A percentile compares a stretch with the other conserved stretches of the same genome.
Evolutionary conservation across 2,329 filamentous ascomycete genomes (phyloP).

Genomic region (Trichoderma brevicompactum): DNA sequence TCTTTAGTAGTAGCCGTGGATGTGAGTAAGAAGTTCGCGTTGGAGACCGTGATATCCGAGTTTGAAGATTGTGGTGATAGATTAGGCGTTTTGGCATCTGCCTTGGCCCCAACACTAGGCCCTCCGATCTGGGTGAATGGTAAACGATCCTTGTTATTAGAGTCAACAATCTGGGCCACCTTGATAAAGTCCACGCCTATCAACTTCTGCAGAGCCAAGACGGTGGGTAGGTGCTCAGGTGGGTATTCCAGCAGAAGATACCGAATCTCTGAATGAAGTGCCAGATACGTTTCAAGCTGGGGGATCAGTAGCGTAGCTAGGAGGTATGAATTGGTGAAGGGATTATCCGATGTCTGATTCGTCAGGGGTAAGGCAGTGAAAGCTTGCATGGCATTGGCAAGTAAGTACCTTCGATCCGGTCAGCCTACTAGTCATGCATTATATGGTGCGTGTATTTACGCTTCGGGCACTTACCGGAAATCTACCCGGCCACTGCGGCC

Average conservation of each 20-base stretch:
- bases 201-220: constrained; percentile 61
- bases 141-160: constrained; percentile 44
- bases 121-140: constrained; percentile 49
- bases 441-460: neutral
- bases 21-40: constrained; percentile 61
- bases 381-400: constrained; percentile 63
- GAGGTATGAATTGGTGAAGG: constrained; percentile 57
- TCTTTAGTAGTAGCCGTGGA: constrained; percentile 59
- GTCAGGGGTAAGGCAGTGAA: constrained; percentile 56
- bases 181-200: constrained; percentile 61
- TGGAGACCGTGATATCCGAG: constrained; percentile 48
- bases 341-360: constrained; percentile 57
- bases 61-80: constrained; percentile 36
- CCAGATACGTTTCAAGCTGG: constrained; percentile 64
- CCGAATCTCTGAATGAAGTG: constrained; percentile 55
- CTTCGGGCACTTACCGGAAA: constrained; percentile 52
- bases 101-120: constrained; percentile 37
- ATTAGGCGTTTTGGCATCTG: constrained; percentile 34
- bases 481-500: constrained; percentile 62
- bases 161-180: constrained; percentile 60
- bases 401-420: constrained; percentile 55
- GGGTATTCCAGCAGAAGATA: constrained; percentile 65
- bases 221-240: constrained; percentile 58
- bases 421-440: neutral
- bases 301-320: constrained; percentile 63